Percentiles rank a stretch among this genome's conserved stretches.
These are phyloP conservation scores for Cryptomeria japonica DNA, from an alignment of 75 land plant species.

Conservation along the genomic window DNA sequence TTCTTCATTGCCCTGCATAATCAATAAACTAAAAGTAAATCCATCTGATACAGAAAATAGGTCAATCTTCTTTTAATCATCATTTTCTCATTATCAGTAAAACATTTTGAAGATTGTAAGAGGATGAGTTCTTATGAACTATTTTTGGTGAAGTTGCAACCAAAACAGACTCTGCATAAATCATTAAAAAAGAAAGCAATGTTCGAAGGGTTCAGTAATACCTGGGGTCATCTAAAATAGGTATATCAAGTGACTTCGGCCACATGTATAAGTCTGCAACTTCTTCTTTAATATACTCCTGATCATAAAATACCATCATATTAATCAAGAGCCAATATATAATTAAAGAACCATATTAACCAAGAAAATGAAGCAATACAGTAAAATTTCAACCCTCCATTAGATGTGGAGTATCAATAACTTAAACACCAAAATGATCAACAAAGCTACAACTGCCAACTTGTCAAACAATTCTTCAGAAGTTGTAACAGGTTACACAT, in stretches of 20 bases:
- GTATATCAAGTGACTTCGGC: slow-evolving; percentile 77
- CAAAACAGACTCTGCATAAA: neutral
- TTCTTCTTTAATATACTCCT: slow-evolving; percentile 67
- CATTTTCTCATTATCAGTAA: neutral
- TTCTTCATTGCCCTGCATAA: slow-evolving; percentile 57
- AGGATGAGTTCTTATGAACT: neutral
- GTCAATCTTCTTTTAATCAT: neutral
- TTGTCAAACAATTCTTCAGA: neutral
- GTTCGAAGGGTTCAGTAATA: slow-evolving; percentile 13
- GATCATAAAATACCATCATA: neutral
- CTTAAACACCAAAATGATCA: neutral
- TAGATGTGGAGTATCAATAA: neutral
- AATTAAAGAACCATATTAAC: neutral
- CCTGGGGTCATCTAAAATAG: slow-evolving; percentile 66
- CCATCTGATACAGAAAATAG: slow-evolving; percentile 11
- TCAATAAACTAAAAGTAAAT: slow-evolving; percentile 7
- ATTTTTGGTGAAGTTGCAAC: neutral
- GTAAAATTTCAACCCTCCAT: neutral
- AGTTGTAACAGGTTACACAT: too few species aligned
- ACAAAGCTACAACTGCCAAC: neutral
- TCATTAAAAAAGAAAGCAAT: neutral
- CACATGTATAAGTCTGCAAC: slow-evolving; percentile 70
- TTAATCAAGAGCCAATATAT: neutral
- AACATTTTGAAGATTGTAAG: neutral
- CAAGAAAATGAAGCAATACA: neutral